Evolutionary conservation across 2,329 filamentous ascomycete species (phyloP), one percentile per base, ranked within the genome.

Genomic region (Venturia nashicola): DNA sequence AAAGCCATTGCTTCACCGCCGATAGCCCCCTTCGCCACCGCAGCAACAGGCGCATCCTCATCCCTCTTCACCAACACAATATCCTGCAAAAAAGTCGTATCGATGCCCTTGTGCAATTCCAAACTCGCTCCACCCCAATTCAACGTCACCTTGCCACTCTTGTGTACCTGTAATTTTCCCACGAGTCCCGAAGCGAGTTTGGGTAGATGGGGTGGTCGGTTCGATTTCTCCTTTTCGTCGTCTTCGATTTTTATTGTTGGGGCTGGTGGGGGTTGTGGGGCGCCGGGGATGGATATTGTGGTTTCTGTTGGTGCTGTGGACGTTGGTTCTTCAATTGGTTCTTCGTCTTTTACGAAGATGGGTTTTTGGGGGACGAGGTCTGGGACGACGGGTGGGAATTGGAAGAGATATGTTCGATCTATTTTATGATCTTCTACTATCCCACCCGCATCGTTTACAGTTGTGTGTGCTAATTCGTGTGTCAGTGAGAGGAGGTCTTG

Each of bases 41-140:
- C 27, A n/a, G 62, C 61, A 14, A 16, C 43, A 27, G 55, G 42
- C n/a, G 36, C 72, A 39, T 72, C 70, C 20, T 71, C 70, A 16
- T 71, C 71, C 32, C 68, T 69, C 61, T 69, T 71, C 12, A 73
- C 70, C 23, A 79, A 70, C 32, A 86, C 75, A 0, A 83, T 81
- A 70, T 87, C 85, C 72, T 87, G 83, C 65, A 86, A 71, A 69
- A 86, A 86, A 32, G 78, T 77, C 48, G 82, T 79, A 9, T 80
- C 77, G 14, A 80, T 79, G 0, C 83, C 85, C 64, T 83, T 80
- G 64, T 78, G 78, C 20, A 87, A 72, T 65, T 83, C 80, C 69
- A 86, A 79, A 67, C 77, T 80, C 54, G 83, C 82, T 14, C 83
- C 83, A 55, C 84, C 85, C 84, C 85, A 88, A 68, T 84, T 78